Evolutionary conservation across 1,284 basidiomycete genomes (phyloP), one percentile per base, ranked within the genome.

Genomic region (Trichosporon asahii): DNA sequence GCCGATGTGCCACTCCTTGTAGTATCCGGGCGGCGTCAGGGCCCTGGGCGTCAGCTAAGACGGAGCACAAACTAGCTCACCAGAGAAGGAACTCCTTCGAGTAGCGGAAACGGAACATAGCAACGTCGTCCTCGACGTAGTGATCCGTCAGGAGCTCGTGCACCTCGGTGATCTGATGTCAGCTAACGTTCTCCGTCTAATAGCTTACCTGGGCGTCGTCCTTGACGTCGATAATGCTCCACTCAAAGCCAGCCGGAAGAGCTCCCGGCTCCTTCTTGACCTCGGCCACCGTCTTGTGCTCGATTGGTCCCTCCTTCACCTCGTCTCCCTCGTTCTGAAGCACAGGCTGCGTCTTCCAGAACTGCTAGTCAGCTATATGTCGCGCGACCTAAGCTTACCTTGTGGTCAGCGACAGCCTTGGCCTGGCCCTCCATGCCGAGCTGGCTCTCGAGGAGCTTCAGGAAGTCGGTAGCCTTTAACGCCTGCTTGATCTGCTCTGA

Each of bases 111-210:
- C 97, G 89, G 87, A 99, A 97, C 33, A 92, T 89, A 6, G 95
- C 95, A 69, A 95, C 92, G 76, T 94, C 91, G 80, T 99, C 97
- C 83, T 99, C 97, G 64, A 99, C 95, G 76, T 99, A 99, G 84
- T 99, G 93, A 12, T 90, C 86, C 1, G 93, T 96, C 23, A 99
- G 86, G 8, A 99, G 87, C 72, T 95, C 91, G 78, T 98, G 94
- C 11, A 98, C 90, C 81, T 99, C 97, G 79, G 92, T 90, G 73
- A 90, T 88, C 93, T 98, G 75, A 0, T 15, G 63, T 23, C 33
- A 25, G 35, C 57, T 11, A 11, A 60, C 6, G 7, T 21, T 7
- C 9, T 15, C 25, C 4, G 55, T 57, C 2, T 44, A 21, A 61
- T 69, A 85, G 14, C 83, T 67, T 31, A 87, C 93, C 87, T 98